phyloP scores from a whole-genome alignment of 2,329 filamentous ascomycete species.

The Apiospora rasikravindrae region DNA sequence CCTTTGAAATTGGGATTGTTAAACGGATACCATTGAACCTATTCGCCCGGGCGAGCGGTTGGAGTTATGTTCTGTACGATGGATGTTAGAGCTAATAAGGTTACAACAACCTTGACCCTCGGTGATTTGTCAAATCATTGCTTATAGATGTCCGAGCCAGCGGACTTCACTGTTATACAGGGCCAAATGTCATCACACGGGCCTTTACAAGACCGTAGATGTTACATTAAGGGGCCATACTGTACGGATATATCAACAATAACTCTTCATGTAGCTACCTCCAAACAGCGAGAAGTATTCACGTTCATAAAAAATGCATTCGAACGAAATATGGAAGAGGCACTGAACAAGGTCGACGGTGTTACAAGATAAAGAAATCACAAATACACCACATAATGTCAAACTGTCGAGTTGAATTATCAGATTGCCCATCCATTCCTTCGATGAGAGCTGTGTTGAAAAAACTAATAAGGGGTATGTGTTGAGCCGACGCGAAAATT shows the following conservation, averaged over 20 bases:
- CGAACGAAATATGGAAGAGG: background rate
- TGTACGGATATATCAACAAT: background rate
- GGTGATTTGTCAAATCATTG: background rate
- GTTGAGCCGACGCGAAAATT: background rate
- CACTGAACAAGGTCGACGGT: too few species aligned
- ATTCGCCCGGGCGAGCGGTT: background rate
- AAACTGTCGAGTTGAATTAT: background rate
- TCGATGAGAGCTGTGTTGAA: conserved; percentile 6
- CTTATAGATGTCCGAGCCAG: background rate
- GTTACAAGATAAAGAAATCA: too few species aligned
- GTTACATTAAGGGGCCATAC: background rate
- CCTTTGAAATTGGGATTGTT: background rate
- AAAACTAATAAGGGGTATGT: conserved; percentile 5
- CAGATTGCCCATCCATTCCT: background rate
- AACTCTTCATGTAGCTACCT: background rate
- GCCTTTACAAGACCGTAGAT: background rate
- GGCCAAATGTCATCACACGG: background rate
- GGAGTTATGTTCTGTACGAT: background rate
- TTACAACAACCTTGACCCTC: background rate
- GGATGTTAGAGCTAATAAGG: background rate
- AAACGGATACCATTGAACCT: background rate
- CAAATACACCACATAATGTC: too few species aligned
- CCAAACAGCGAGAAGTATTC: background rate
- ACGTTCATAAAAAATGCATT: background rate
- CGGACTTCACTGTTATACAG: background rate